A percentile compares a stretch with the other conserved stretches of the same genome.
Evolutionary conservation across 169 alveolate genomes (phyloP).

Genomic region (Babesia gibsoni): DNA sequence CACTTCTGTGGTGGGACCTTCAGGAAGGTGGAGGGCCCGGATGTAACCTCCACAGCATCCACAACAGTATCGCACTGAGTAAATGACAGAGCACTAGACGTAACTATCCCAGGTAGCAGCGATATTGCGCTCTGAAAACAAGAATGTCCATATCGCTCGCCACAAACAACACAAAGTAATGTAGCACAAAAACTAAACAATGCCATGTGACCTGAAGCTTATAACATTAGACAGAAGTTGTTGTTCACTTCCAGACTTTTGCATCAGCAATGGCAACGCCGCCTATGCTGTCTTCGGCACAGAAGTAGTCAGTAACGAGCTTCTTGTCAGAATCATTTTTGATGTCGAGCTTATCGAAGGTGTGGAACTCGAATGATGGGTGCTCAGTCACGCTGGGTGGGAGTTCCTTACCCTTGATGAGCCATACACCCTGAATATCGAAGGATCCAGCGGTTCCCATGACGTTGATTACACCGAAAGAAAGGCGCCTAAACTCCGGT

Average conservation of each 20-base stretch:
- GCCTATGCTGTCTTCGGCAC: slow-evolving; percentile 86
- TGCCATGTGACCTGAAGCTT: neutral
- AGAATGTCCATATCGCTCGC: neutral
- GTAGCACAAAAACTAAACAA: neutral
- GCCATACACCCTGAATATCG: slow-evolving; percentile 94
- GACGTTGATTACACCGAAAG: slow-evolving; percentile 93
- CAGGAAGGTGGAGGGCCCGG: slow-evolving; percentile 7
- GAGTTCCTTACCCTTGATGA: slow-evolving; percentile 91
- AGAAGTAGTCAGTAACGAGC: slow-evolving; percentile 90
- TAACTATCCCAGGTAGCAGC: neutral
- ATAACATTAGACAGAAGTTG: neutral
- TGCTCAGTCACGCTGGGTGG: slow-evolving; percentile 90
- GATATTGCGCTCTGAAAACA: neutral
- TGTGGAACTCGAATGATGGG: slow-evolving; percentile 93
- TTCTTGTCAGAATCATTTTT: slow-evolving; percentile 81
- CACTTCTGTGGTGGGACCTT: slow-evolving; percentile 42
- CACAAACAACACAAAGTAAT: neutral
- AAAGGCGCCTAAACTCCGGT: slow-evolving; percentile 84
- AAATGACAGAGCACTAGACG: neutral
- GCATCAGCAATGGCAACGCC: slow-evolving; percentile 79
- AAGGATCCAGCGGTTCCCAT: slow-evolving; percentile 89
- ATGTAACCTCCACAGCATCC: too few species aligned
- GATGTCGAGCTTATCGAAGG: slow-evolving; percentile 81
- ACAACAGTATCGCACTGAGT: neutral
- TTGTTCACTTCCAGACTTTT: slow-evolving; percentile 84